phyloP scores from a whole-genome alignment of 306 rosid species.

The Arachis stenosperma region DNA sequence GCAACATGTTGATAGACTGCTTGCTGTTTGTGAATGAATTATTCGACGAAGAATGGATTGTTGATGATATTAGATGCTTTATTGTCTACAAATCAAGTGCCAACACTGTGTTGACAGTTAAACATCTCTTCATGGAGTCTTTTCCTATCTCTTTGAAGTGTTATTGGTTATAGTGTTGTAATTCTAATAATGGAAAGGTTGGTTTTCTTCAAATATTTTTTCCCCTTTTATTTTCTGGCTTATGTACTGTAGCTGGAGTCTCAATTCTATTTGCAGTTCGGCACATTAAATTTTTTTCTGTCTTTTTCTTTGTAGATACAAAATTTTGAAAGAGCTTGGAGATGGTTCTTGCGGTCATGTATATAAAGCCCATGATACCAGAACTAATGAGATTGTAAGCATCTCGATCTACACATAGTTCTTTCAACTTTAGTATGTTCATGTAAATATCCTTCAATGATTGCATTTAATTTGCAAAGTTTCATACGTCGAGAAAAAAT shows the following conservation, averaged over 20 bases:
- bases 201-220: conserved; percentile 24
- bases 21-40: conserved; percentile 44
- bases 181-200: conserved; percentile 76
- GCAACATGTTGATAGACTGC: conserved; percentile 56
- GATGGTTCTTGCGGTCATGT: conserved; percentile 93
- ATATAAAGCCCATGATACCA: conserved; percentile 75
- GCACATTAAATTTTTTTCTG: conserved; percentile 7
- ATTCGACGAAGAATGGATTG: conserved; percentile 54
- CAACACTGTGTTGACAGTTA: conserved; percentile 61
- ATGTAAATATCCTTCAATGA: background rate
- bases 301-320: conserved; percentile 53
- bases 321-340: conserved; percentile 83
- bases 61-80: conserved; percentile 51
- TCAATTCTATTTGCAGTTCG: conserved; percentile 32
- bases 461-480: too few species aligned
- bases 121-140: conserved; percentile 62
- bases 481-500: background rate
- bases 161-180: conserved; percentile 49
- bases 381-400: conserved; percentile 74
- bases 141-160: conserved; percentile 56
- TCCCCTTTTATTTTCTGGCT: conserved; percentile 28
- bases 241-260: conserved; percentile 6
- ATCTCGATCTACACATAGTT: conserved; percentile 19
- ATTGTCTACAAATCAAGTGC: conserved; percentile 52
- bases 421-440: conserved; percentile 29